Percentiles rank a stretch among this genome's conserved stretches.
Evolutionary conservation across 768 basidiomycete genomes (phyloP).

Genomic region (Lactarius indigo): DNA sequence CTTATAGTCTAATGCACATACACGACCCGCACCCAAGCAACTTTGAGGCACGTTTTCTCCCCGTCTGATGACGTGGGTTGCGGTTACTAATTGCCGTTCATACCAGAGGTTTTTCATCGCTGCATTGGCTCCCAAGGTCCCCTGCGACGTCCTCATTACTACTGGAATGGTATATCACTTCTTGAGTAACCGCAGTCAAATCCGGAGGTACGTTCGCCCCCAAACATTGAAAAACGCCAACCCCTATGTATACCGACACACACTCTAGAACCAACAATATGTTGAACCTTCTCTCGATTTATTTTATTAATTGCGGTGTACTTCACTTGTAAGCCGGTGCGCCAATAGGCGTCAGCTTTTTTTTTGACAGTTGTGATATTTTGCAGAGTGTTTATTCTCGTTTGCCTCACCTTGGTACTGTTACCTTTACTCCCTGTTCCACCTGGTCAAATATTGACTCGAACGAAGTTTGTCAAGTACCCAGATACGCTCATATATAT

Average conservation of each 20-base stretch:
- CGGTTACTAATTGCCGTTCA: background rate
- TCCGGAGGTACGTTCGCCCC: background rate
- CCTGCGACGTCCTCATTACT: background rate
- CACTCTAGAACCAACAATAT: background rate
- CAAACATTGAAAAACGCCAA: background rate
- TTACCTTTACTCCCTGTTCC: too few relatives aligned
- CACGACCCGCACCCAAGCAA: background rate
- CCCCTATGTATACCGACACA: background rate
- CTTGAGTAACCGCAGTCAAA: background rate
- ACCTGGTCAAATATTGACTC: background rate
- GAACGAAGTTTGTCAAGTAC: background rate
- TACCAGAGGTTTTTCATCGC: background rate
- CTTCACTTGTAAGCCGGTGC: background rate
- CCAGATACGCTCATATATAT: background rate
- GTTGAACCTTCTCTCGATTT: background rate
- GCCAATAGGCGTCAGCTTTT: background rate
- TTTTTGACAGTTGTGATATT: background rate
- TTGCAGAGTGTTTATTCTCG: background rate
- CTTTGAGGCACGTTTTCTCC: background rate
- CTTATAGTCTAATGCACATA: background rate
- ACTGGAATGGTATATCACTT: background rate
- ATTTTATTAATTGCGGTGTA: background rate
- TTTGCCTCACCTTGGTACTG: background rate
- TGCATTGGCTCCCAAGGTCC: background rate
- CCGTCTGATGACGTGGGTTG: background rate